Evolutionary conservation across 768 basidiomycete species (phyloP).

Genomic region (Agrocybe pediades): DNA sequence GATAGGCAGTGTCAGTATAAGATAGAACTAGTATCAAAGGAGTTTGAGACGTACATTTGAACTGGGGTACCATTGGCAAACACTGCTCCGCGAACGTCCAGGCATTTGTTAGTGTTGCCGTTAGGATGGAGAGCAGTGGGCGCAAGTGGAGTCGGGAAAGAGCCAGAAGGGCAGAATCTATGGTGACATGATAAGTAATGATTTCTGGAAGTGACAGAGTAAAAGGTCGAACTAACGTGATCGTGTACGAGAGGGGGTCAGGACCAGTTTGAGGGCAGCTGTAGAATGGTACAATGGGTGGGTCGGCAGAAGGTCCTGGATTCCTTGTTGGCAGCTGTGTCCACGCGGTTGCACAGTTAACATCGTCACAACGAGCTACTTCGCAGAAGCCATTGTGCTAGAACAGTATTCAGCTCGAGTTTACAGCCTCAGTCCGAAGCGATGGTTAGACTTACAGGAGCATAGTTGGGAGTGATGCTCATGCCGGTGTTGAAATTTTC

Average conservation of each 20-base stretch:
- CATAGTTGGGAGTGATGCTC: slow-evolving; percentile 24
- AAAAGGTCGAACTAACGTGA: slow-evolving; percentile 18
- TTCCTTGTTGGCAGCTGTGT: slow-evolving; percentile 27
- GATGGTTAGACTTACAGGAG: slow-evolving; percentile 18
- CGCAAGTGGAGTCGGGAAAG: slow-evolving; percentile 16
- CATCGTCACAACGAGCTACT: slow-evolving; percentile 20
- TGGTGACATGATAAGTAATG: background rate
- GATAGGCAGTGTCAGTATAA: background rate
- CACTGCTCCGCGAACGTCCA: slow-evolving; percentile 32
- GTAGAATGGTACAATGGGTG: slow-evolving; percentile 21
- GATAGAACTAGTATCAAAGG: no score
- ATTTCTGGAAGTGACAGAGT: background rate
- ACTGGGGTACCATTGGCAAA: slow-evolving; percentile 34
- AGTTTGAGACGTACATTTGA: slow-evolving; percentile 28
- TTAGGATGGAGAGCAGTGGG: slow-evolving; percentile 29
- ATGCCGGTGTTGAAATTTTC: slow-evolving; percentile 34
- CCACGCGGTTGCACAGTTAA: slow-evolving; percentile 27
- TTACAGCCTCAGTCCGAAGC: no score
- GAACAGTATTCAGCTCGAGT: background rate
- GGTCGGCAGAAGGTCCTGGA: slow-evolving; percentile 15
- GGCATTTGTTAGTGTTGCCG: slow-evolving; percentile 25
- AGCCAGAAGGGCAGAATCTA: slow-evolving; percentile 26
- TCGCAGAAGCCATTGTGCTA: slow-evolving; percentile 24
- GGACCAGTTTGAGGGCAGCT: slow-evolving; percentile 19
- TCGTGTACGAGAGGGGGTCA: slow-evolving; percentile 12